Conservation (phyloP, 768 basidiomycete genomes). For the Chlorophyllum brunneum region DNA sequence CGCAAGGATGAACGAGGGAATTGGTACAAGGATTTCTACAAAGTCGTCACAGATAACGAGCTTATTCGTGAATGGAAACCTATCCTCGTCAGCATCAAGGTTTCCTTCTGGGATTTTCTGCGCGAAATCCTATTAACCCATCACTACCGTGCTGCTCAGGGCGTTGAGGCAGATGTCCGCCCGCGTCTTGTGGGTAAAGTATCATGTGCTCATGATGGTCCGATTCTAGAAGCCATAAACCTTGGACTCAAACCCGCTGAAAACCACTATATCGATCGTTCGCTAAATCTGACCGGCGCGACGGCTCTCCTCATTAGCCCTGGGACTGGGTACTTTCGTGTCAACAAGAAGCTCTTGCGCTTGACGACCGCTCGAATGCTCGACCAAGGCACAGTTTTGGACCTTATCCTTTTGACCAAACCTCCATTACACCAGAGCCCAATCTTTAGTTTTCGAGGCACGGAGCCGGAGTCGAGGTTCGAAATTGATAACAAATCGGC, state of each 20-base stretch:
- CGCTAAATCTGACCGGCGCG: constrained; percentile 83
- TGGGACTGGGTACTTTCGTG: constrained; percentile 90
- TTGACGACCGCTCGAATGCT: constrained; percentile 92
- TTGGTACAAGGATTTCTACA: constrained; percentile 96
- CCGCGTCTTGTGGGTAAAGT: constrained; percentile 74
- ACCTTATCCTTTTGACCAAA: constrained; percentile 86
- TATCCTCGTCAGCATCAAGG: constrained; percentile 81
- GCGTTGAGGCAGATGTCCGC: constrained; percentile 37
- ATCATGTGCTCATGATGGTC: constrained; percentile 89
- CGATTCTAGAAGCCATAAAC: constrained; percentile 93
- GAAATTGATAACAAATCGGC: constrained; percentile 49
- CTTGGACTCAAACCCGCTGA: constrained; percentile 90
- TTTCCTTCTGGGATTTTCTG: constrained; percentile 88
- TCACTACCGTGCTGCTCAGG: constrained; percentile 66
- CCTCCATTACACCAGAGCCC: constrained; percentile 92
- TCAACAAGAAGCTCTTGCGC: constrained; percentile 84
- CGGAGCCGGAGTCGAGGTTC: constrained; percentile 45
- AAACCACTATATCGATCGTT: constrained; percentile 93
- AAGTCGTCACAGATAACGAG: constrained; percentile 91
- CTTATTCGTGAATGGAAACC: constrained; percentile 85
- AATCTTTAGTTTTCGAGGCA: constrained; percentile 82
- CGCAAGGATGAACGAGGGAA: constrained; percentile 61
- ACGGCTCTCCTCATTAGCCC: constrained; percentile 86
- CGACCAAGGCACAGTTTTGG: constrained; percentile 88
- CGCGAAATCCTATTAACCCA: constrained; percentile 87